phyloP scores from a whole-genome alignment of 2,329 filamentous ascomycete genomes.

The Scedosporium minutisporum region DNA sequence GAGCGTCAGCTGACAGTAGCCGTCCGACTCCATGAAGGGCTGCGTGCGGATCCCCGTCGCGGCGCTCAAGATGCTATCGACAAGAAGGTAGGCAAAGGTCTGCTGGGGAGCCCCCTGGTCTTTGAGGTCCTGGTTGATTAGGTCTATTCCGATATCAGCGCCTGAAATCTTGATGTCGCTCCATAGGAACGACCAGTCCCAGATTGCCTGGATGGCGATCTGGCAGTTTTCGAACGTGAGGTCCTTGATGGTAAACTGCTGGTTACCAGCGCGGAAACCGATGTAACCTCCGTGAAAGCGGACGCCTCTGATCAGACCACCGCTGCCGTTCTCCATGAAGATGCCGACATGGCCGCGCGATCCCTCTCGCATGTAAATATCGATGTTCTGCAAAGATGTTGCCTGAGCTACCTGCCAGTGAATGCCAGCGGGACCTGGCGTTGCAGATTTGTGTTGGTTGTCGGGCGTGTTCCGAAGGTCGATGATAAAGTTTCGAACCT shows the following conservation, averaged over 20 bases:
- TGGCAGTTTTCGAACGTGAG: constrained; percentile 55
- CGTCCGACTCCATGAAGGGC: background rate
- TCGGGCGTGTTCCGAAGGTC: constrained; percentile 31
- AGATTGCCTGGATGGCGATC: constrained; percentile 58
- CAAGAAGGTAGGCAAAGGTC: constrained; percentile 1
- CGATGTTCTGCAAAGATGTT: constrained; percentile 40
- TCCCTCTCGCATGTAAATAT: constrained; percentile 32
- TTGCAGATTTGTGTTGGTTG: constrained; percentile 16
- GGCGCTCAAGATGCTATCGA: constrained; percentile 2
- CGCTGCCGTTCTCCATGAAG: constrained; percentile 23
- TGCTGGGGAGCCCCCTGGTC: background rate
- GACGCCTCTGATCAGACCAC: constrained; percentile 45
- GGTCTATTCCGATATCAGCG: background rate
- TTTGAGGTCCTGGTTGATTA: constrained; percentile 10
- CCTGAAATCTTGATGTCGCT: background rate
- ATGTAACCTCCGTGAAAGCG: constrained; percentile 48
- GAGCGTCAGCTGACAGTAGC: background rate
- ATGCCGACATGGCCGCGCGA: background rate
- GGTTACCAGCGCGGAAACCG: constrained; percentile 48
- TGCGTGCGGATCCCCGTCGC: background rate
- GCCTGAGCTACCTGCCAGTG: constrained; percentile 58
- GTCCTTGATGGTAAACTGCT: constrained; percentile 62
- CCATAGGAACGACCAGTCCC: constrained; percentile 48
- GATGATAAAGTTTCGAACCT: constrained; percentile 56
- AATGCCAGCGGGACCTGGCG: constrained; percentile 28